Evolutionary conservation across 768 basidiomycete species (phyloP), one percentile per base, ranked within the genome.

Genomic region (Gymnopilus dilepis): DNA sequence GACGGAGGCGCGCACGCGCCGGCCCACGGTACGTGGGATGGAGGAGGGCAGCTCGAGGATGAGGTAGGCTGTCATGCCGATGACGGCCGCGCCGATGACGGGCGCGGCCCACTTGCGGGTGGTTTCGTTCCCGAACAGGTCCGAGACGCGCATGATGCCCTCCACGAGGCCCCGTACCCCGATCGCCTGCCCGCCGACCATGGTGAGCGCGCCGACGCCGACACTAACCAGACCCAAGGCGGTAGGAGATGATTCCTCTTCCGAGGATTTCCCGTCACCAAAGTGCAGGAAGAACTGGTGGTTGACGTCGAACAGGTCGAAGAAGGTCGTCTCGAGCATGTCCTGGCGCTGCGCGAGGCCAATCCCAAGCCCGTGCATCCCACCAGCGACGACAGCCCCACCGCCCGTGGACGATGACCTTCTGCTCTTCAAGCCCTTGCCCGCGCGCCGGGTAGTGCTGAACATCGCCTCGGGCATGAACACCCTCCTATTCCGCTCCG

Each of bases 381-480:
- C 92, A 61, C 94, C 91, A 45, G 92, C 89, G 42, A 91, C 89
- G 59, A 94, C 79, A 12, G 84, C 79, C n/a, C n/a, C n/a, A 4
- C 85, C 82, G 52, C 71, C 71, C 40, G 69, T 71, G 12, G 80
- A 77, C 54, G 80, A n/a, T n/a, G n/a, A 74, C 57, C 77, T 69
- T 42, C 73, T 60, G 60, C 67, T 75, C 74, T 80, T 81, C 48
- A 65, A 60, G 41, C 78, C 77, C 48, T 73, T 80, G 30, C 77
- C 78, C 4, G 77, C 76, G 59, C 76, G 82, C 62, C 82, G 74
- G 55, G 82, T 74, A 42, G 82, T 75, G 57, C 85, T 86, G 78
- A 99, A 99, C 97, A 99, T 99, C 13, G 94, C 97, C 72, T 97
- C 91, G n/a, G 97, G 94, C 79, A 93, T 87, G 81, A 99, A 99